Base-by-base conservation (phyloP, 495 filamentous ascomycete genomes). In the Penicillium ochrochloron region DNA sequence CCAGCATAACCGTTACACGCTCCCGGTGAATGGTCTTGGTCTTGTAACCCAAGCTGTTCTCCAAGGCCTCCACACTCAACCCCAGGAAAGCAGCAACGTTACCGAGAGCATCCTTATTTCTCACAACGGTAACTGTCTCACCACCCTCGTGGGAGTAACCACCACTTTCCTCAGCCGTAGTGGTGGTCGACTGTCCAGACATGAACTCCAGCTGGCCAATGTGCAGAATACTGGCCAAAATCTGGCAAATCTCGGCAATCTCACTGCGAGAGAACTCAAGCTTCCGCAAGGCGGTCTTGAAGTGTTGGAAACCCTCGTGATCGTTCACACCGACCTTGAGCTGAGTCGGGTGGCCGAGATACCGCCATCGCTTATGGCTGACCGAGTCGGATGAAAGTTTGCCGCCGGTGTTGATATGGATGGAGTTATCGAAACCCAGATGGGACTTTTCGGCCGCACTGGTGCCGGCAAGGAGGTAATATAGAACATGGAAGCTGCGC, bases 251-350 rank as follows among this genome's bases (percentile, higher is more conserved):
- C 72, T 97, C 94, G 39, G 95, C 95, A 73, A 99, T 97, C 68
- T 97, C 94, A 66, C 88, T 87, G 25, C 93, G 85, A 2, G 94
- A 92, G 67, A 99, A 97, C 73, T 97, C 95, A 41, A 99, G 84
- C 73, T 96, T 97, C 51, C 94, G 81, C 57, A 99, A 79, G 4
- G 95, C 95, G 0, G 91, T 97, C 82, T 99, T 99, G 82, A 99
- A 99, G 57, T 97, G 90, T 73, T 96, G 92, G 77, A 99, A 99
- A 0, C 94, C 94, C 70, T 97, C 94, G 5, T 86, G 80, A 74
- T 99, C 95, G 72, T 99, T 97, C 73, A 99, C 92, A 25, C 95
- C 95, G 34, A 98, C 92, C 73, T 97, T 97, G 31, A 99, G 83
- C 72, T 99, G 95, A 0, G 94, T 97, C 2, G 94, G 94, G 71